A percentile compares a stretch with the other conserved stretches of the same genome.
These are phyloP conservation scores for Nasturtium officinale DNA, from an alignment of 345 rosid species.

Conservation along the genomic window DNA sequence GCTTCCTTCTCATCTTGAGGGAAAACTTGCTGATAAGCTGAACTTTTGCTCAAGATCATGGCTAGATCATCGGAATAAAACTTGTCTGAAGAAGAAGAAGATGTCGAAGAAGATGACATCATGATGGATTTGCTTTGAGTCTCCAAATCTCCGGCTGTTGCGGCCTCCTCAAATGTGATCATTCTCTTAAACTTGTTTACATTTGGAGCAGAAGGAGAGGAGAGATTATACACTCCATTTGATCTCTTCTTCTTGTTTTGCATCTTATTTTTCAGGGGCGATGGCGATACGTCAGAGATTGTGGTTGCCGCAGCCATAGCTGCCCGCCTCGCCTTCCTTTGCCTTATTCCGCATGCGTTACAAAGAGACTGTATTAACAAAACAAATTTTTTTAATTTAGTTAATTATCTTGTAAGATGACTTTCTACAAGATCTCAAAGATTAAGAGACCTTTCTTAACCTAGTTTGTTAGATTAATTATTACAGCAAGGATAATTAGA, in stretches of 20 bases:
- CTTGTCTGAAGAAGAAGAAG: conserved; percentile 42
- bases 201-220: conserved; percentile 3
- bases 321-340: conserved; percentile 84
- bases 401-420: not conserved
- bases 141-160: not conserved
- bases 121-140: conserved; percentile 20
- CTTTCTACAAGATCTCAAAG: not conserved
- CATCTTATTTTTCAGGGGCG: conserved; percentile 25
- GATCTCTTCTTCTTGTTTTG: conserved; percentile 36
- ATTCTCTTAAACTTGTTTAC: conserved; percentile 18
- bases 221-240: not conserved
- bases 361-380: conserved; percentile 70
- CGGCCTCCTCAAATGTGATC: not conserved
- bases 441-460: not conserved
- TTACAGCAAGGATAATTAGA: not conserved
- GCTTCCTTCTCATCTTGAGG: conserved; percentile 95
- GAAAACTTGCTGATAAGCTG: conserved; percentile 66
- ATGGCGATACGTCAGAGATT: conserved; percentile 4
- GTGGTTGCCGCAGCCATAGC: conserved; percentile 54
- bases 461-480: not conserved
- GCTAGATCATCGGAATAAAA: conserved; percentile 65
- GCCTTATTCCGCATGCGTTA: conserved; percentile 94
- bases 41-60: conserved; percentile 59
- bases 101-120: conserved; percentile 11
- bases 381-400: not conserved